Conservation (phyloP, 345 rosid species). For the Gossypium stocksii region DNA sequence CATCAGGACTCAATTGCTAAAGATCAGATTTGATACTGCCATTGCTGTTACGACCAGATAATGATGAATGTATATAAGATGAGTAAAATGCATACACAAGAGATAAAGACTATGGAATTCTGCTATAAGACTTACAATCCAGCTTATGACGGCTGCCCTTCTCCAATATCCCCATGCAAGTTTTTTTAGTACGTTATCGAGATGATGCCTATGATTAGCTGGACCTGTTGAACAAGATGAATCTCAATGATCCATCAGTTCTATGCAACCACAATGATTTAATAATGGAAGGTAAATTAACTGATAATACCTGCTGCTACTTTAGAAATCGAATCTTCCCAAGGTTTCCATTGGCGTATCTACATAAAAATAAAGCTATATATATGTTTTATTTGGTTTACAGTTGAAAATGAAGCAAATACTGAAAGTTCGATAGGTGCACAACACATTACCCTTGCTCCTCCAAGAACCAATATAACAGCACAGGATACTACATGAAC, state of each 20-base stretch:
- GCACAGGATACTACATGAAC: conserved; percentile 80
- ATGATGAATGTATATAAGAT: background rate
- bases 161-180: conserved; percentile 67
- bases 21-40: background rate
- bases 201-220: conserved; percentile 20
- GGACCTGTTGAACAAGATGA: conserved; percentile 16
- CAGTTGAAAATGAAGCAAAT: background rate
- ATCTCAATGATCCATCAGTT: background rate
- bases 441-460: conserved; percentile 50
- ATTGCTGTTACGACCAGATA: background rate
- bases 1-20: background rate
- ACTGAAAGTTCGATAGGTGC: background rate
- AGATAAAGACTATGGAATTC: background rate
- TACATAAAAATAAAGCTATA: conserved; percentile 17
- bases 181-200: conserved; percentile 19
- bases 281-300: background rate
- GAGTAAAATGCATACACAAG: background rate
- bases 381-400: background rate
- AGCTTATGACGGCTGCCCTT: conserved; percentile 61
- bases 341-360: conserved; percentile 79
- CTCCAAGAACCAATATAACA: conserved; percentile 72
- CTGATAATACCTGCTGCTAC: conserved; percentile 14
- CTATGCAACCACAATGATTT: background rate
- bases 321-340: conserved; percentile 48
- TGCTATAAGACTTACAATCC: conserved; percentile 50